phyloP scores from a whole-genome alignment of 257 asterid genomes.

The Jacaranda mimosifolia region DNA sequence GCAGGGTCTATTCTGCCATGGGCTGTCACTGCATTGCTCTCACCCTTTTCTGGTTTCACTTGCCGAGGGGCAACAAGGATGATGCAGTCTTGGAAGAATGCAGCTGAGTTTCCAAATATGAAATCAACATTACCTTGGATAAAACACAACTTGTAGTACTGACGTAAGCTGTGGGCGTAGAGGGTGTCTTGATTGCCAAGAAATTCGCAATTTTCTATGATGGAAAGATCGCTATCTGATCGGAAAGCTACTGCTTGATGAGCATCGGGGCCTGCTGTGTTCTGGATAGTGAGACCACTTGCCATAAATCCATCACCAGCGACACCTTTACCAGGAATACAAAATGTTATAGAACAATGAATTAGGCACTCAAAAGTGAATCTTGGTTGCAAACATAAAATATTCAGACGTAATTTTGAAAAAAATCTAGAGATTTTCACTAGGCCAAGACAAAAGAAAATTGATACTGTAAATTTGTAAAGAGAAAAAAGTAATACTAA shows the following conservation, averaged over 20 bases:
- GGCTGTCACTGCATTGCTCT: slow-evolving; percentile 51
- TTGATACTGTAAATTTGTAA: too few relatives aligned
- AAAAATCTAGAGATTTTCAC: background rate
- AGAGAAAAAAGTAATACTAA: too few relatives aligned
- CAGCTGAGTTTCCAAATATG: slow-evolving; percentile 52
- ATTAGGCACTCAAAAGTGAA: background rate
- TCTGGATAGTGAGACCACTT: slow-evolving; percentile 45
- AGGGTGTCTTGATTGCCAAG: slow-evolving; percentile 58
- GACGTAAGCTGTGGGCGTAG: slow-evolving; percentile 52
- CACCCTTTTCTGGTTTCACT: slow-evolving; percentile 45
- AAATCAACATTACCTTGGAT: slow-evolving; percentile 56
- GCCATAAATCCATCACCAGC: slow-evolving; percentile 63
- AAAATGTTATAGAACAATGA: background rate
- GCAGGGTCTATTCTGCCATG: slow-evolving; percentile 51
- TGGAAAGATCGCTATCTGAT: slow-evolving; percentile 46
- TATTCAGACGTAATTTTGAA: background rate
- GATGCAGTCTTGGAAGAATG: slow-evolving; percentile 47
- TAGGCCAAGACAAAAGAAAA: background rate
- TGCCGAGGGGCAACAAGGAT: slow-evolving; percentile 48
- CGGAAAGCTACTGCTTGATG: slow-evolving; percentile 63
- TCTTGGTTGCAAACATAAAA: background rate
- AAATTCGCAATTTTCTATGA: slow-evolving; percentile 53
- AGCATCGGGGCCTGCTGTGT: slow-evolving; percentile 55
- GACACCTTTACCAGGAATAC: slow-evolving; percentile 34
- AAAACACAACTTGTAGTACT: slow-evolving; percentile 55